A percentile compares a stretch with the other conserved stretches of the same genome.
phyloP scores from a whole-genome alignment of 768 basidiomycete genomes.

The Pleurotus ostreatus region DNA sequence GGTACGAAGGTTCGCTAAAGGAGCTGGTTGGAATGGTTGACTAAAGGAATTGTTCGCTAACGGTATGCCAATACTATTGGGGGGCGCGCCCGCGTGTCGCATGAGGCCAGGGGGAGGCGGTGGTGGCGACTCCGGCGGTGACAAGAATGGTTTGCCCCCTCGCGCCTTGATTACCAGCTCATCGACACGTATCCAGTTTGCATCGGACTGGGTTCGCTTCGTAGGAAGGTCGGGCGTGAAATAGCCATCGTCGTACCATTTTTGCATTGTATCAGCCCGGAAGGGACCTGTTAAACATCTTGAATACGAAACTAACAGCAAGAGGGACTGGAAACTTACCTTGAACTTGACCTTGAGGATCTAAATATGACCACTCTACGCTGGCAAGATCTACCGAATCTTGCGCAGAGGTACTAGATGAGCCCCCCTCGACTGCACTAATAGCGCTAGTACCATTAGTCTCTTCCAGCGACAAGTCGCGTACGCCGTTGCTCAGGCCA shows the following conservation, averaged over 20 bases:
- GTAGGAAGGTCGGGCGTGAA: slow-evolving; percentile 80
- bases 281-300: slow-evolving; percentile 66
- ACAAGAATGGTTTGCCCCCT: slow-evolving; percentile 61
- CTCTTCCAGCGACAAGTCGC: not conserved
- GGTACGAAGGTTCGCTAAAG: slow-evolving; percentile 53
- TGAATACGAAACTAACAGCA: slow-evolving; percentile 6
- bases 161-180: slow-evolving; percentile 50
- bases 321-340: slow-evolving; percentile 40
- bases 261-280: slow-evolving; percentile 86
- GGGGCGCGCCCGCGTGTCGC: slow-evolving; percentile 46
- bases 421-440: slow-evolving; percentile 13
- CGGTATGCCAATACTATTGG: slow-evolving; percentile 31
- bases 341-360: slow-evolving; percentile 89
- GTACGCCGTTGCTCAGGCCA: not conserved
- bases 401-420: slow-evolving; percentile 34
- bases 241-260: slow-evolving; percentile 90
- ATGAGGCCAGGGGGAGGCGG: slow-evolving; percentile 55
- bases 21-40: slow-evolving; percentile 61
- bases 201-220: slow-evolving; percentile 72
- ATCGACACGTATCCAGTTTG: slow-evolving; percentile 63
- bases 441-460: slow-evolving; percentile 9
- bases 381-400: slow-evolving; percentile 49
- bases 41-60: slow-evolving; percentile 37
- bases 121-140: slow-evolving; percentile 35
- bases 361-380: slow-evolving; percentile 89